Base-by-base conservation (phyloP, 352 stramenopile species). In the Pythium periplocum region DNA sequence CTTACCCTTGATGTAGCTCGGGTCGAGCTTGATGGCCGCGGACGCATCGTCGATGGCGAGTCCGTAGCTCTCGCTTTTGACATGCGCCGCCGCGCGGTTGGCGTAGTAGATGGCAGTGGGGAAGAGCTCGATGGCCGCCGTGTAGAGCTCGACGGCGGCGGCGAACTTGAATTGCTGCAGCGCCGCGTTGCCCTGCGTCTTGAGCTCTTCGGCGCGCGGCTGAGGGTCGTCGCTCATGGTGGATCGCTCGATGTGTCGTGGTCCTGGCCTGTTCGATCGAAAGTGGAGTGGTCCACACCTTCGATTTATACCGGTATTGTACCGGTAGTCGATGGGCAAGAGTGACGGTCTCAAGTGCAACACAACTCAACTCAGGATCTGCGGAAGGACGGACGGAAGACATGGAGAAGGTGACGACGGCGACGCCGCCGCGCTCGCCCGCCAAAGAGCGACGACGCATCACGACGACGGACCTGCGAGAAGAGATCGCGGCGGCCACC, bases 1-100 rank as follows among this genome's bases (percentile, higher is more conserved):
- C 45, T 12, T 43, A 48, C 78, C 95, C 83, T 99, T 99, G 45
- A 98, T 73, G 67, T 99, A 99, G 12, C 61, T 85, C 1, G 92
- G 68, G 53, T 99, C 96, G 4, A 98, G 54, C 17, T 87, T 72
- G 48, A 99, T 94, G 1, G 97, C 96, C 4, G 79, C 68, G n/a
- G 93, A 96, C 8, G 96, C 95, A 62, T 99, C 97, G 32, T 90
- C 71, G 48, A 99, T 98, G 6, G 97, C 97, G 4, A 98, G 71
- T 1, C 96, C 97, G 70, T 99, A 99, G 74, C 93, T 98, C 76
- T 99, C 97, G 54, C 96, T 95, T 67, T 98, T 98, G 59, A 99
- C 94, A 69, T 98, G 97, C 26, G 96, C 95, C 50, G 98, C 90
- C 4, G 97, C 96, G 30, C 95, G 83, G 72, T 98, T 98, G 44